A percentile compares a stretch with the other conserved stretches of the same genome.
Evolutionary conservation across 2,329 filamentous ascomycete genomes (phyloP).

Genomic region (Cladophialophora carrionii): DNA sequence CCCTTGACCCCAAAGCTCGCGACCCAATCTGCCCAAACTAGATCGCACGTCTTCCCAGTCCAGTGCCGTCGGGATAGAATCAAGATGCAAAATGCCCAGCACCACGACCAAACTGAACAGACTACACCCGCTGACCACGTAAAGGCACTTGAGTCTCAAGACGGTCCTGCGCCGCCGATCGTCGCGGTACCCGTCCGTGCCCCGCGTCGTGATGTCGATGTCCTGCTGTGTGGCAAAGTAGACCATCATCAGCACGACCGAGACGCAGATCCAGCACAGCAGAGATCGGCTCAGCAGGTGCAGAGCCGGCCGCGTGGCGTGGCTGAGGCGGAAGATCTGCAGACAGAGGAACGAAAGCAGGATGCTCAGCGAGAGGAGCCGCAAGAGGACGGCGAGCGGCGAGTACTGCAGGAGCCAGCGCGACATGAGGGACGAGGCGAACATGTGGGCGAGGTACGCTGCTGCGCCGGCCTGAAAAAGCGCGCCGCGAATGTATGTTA

Average conservation of each 20-base stretch:
- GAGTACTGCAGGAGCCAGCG: conserved; percentile 78
- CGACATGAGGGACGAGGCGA: conserved; percentile 38
- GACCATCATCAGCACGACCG: conserved; percentile 33
- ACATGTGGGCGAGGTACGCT: conserved; percentile 38
- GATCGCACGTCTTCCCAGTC: background rate
- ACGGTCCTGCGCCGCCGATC: conserved; percentile 34
- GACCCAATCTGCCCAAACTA: background rate
- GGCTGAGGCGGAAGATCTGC: conserved; percentile 34
- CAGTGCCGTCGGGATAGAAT: conserved; percentile 1
- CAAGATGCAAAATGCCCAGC: conserved; percentile 25
- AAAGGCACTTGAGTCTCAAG: conserved; percentile 37
- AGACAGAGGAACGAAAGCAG: conserved; percentile 35
- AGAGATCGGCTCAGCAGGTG: conserved; percentile 35
- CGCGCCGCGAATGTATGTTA: background rate
- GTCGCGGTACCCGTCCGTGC: conserved; percentile 32
- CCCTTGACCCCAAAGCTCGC: background rate
- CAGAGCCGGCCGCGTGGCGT: conserved; percentile 33
- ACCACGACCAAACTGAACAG: conserved; percentile 32
- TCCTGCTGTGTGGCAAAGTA: conserved; percentile 39
- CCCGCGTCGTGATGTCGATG: conserved; percentile 13
- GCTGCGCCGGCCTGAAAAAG: conserved; percentile 43
- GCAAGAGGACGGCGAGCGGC: conserved; percentile 74
- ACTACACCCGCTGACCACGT: conserved; percentile 35
- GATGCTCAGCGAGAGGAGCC: conserved; percentile 54
- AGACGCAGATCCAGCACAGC: conserved; percentile 35